A percentile compares a stretch with the other conserved stretches of the same genome.
These are phyloP conservation scores for Cladosporium austrohemisphaericum DNA, from an alignment of 2,329 filamentous ascomycete genomes.

Conservation along the genomic window DNA sequence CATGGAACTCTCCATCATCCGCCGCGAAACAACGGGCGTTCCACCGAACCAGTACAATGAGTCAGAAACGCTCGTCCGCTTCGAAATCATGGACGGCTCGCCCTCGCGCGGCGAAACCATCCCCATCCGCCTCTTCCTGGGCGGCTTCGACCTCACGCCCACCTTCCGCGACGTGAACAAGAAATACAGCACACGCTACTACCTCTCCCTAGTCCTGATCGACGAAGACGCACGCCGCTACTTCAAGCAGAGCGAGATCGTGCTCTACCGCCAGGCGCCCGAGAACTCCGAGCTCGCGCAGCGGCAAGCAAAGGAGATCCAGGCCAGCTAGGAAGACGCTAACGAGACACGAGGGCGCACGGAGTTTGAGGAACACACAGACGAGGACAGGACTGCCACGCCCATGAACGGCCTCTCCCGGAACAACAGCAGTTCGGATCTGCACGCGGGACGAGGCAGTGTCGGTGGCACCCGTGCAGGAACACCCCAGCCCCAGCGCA, in stretches of 20 bases:
- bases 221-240: constrained; percentile 83
- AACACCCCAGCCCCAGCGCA: constrained; percentile 14
- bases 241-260: constrained; percentile 99
- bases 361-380: constrained; percentile 17
- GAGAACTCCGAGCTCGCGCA: constrained; percentile 48
- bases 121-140: constrained; percentile 92
- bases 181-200: constrained; percentile 98
- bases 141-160: constrained; percentile 93
- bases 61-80: constrained; percentile 94
- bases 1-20: constrained; percentile 98
- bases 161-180: constrained; percentile 99
- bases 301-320: constrained; percentile 44
- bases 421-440: constrained; percentile 10
- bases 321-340: constrained; percentile 33
- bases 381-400: constrained; percentile 15
- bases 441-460: background rate
- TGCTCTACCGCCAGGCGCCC: constrained; percentile 77
- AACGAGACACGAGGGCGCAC: constrained; percentile 29
- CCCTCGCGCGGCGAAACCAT: constrained; percentile 92
- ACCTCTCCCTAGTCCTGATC: constrained; percentile 75
- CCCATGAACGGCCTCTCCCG: constrained; percentile 13
- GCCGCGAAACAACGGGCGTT: constrained; percentile 91
- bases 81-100: constrained; percentile 99
- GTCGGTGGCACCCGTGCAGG: background rate
- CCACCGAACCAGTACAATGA: constrained; percentile 99